Evolutionary conservation across 352 stramenopile genomes (phyloP).

Genomic region (Pythium apleroticum): DNA sequence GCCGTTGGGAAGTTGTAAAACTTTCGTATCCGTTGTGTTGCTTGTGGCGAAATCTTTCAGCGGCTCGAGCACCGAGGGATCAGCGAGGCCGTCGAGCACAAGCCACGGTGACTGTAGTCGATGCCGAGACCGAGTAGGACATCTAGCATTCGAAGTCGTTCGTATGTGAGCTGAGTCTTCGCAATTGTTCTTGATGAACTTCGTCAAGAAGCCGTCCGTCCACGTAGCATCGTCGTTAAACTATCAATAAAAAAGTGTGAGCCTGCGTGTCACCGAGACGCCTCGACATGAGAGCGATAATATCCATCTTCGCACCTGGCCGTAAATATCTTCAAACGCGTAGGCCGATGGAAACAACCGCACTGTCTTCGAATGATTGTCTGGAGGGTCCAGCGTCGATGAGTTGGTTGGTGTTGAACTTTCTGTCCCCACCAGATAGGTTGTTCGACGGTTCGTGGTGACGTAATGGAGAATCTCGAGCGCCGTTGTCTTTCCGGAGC

Average conservation of each 20-base stretch:
- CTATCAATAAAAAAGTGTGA: constrained; percentile 19
- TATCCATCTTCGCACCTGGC: constrained; percentile 30
- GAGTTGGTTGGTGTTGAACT: not conserved
- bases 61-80: constrained; percentile 37
- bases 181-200: constrained; percentile 59
- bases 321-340: constrained; percentile 47
- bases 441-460: constrained; percentile 10
- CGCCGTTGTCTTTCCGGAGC: constrained; percentile 62
- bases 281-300: not conserved
- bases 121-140: not conserved
- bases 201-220: constrained; percentile 55
- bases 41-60: constrained; percentile 34
- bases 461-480: constrained; percentile 43
- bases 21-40: constrained; percentile 19
- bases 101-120: constrained; percentile 44
- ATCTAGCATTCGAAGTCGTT: not conserved
- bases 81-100: constrained; percentile 52
- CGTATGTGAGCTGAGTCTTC: not conserved
- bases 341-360: constrained; percentile 52
- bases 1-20: constrained; percentile 49
- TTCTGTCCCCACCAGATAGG: not conserved
- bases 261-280: not conserved
- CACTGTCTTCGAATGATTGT: constrained; percentile 20
- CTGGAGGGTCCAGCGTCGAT: not conserved
- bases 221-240: constrained; percentile 44